phyloP scores from a whole-genome alignment of 2,329 filamentous ascomycete species.

The Blastomyces gilchristii region DNA sequence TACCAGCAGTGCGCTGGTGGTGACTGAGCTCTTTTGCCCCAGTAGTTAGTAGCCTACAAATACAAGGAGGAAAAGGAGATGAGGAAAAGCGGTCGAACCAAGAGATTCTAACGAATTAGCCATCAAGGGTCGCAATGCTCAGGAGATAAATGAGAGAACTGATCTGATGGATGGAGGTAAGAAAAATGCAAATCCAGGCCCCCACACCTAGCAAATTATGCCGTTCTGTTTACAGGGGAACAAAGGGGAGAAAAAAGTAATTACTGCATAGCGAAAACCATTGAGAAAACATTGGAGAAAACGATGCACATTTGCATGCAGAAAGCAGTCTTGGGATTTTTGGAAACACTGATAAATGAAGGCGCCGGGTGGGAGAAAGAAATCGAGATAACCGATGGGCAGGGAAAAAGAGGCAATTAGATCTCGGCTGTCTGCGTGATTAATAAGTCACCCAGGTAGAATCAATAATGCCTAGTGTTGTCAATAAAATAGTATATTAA shows the following conservation, averaged over 20 bases:
- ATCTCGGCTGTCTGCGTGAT: not conserved
- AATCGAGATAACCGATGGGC: not conserved
- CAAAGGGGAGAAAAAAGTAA: not conserved
- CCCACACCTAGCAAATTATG: not conserved
- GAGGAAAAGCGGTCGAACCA: not conserved
- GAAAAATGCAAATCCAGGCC: too few relatives aligned
- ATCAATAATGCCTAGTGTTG: not conserved
- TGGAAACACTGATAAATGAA: not conserved
- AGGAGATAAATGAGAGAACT: not conserved
- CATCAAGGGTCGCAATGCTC: not conserved
- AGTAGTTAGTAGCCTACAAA: too few relatives aligned
- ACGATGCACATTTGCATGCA: not conserved
- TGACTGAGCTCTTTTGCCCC: too few relatives aligned
- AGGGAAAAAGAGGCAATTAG: not conserved
- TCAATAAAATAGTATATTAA: not conserved
- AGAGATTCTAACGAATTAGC: not conserved
- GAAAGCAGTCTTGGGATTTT: not conserved
- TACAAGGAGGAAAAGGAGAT: not conserved
- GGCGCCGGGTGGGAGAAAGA: not conserved
- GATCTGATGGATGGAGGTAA: not conserved
- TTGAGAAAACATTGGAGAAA: not conserved
- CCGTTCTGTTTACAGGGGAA: not conserved
- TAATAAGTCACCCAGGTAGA: not conserved
- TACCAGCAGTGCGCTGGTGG: too few relatives aligned
- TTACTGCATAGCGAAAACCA: not conserved